Evolutionary conservation across 208 protist species (phyloP).

Genomic region (Leishmania mexicana): DNA sequence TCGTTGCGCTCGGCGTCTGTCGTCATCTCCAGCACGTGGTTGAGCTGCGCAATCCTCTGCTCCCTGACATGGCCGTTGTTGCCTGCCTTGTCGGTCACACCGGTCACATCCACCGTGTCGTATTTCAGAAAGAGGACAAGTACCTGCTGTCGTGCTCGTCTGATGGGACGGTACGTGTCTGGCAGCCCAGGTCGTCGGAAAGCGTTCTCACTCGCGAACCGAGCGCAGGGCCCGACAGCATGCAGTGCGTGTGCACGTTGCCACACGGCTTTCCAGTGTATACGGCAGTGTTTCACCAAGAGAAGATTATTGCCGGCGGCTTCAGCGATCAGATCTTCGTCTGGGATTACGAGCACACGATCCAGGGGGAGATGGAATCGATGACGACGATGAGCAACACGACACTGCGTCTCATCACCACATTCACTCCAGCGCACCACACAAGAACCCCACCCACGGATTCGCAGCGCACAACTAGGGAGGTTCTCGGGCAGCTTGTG

Average conservation of each 20-base stretch:
- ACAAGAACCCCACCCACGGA: not conserved
- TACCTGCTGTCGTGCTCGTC: constrained; percentile 73
- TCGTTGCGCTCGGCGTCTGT: constrained; percentile 69
- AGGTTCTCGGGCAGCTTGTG: constrained; percentile 34
- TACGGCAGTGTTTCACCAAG: constrained; percentile 73
- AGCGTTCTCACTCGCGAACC: constrained; percentile 5
- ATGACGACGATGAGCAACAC: constrained; percentile 7
- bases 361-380: constrained; percentile 11
- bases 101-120: constrained; percentile 66
- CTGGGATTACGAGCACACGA: constrained; percentile 51
- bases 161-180: constrained; percentile 76
- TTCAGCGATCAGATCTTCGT: constrained; percentile 60
- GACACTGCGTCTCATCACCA: constrained; percentile 31
- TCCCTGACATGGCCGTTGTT: constrained; percentile 39
- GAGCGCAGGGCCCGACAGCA: not conserved
- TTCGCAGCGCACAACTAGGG: not conserved
- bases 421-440: constrained; percentile 25
- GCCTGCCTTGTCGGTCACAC: constrained; percentile 54
- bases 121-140: constrained; percentile 50
- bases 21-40: constrained; percentile 62
- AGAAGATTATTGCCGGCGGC: constrained; percentile 75
- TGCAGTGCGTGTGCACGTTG: constrained; percentile 51
- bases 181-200: constrained; percentile 29
- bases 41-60: constrained; percentile 52
- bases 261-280: constrained; percentile 76